phyloP scores from a whole-genome alignment of 129 eudicot species.

The Scalesia atractyloides region DNA sequence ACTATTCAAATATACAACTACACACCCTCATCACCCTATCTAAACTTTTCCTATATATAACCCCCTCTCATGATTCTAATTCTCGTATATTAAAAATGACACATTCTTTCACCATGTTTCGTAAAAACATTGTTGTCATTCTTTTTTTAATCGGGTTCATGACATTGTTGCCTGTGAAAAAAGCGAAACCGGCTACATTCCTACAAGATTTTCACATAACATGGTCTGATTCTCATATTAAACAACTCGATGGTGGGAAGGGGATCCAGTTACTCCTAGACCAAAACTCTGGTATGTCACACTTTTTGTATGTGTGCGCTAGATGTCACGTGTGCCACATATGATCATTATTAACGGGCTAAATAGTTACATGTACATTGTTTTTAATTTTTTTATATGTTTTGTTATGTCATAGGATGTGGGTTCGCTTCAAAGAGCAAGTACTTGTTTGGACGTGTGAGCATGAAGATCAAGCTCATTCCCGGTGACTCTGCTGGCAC shows the following conservation, averaged over 20 bases:
- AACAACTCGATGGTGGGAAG: conserved; percentile 66
- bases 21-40: conserved; percentile 15
- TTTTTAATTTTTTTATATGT: too few relatives aligned
- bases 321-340: background rate
- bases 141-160: conserved; percentile 20
- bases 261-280: conserved; percentile 77
- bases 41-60: conserved; percentile 27
- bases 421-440: conserved; percentile 70
- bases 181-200: conserved; percentile 63
- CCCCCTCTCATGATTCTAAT: background rate
- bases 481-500: conserved; percentile 97
- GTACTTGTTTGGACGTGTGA: conserved; percentile 72
- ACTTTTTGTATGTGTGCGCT: background rate
- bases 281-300: conserved; percentile 60
- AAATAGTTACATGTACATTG: background rate
- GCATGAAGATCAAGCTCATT: conserved; percentile 84
- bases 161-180: conserved; percentile 2
- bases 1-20: conserved; percentile 18
- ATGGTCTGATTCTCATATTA: conserved; percentile 81
- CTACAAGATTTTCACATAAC: conserved; percentile 65
- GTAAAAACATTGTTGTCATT: background rate
- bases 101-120: background rate
- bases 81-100: conserved; percentile 19
- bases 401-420: conserved; percentile 38
- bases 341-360: background rate